phyloP scores from a whole-genome alignment of 2,329 filamentous ascomycete genomes.

The Zalaria sp. region DNA sequence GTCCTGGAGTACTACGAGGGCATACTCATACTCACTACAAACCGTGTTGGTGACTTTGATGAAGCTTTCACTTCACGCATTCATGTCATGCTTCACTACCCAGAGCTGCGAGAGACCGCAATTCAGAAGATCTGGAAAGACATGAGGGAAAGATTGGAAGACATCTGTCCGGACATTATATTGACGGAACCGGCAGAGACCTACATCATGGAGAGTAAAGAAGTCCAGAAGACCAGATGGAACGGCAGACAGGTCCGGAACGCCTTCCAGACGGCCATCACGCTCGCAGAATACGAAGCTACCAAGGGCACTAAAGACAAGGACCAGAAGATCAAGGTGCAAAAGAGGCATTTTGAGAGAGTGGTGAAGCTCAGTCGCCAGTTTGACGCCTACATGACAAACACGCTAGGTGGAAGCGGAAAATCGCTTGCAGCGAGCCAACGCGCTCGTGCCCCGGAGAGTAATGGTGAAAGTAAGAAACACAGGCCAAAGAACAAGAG shows the following conservation, averaged over 20 bases:
- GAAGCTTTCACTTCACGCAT: conserved; percentile 21
- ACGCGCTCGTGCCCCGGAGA: too few species aligned
- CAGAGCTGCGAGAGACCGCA: neutral
- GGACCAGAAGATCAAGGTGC: too few species aligned
- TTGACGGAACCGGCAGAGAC: neutral
- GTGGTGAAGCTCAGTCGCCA: too few species aligned
- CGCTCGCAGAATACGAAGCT: conserved; percentile 16
- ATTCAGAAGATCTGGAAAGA: conserved; percentile 2
- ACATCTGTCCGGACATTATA: too few species aligned
- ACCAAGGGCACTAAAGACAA: too few species aligned
- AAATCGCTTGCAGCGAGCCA: too few species aligned
- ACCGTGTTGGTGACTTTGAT: conserved; percentile 22
- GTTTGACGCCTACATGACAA: too few species aligned
- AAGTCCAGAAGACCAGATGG: conserved; percentile 10
- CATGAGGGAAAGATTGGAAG: conserved; percentile 1
- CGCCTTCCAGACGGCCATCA: conserved; percentile 20
- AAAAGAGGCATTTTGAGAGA: too few species aligned
- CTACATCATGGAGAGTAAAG: conserved; percentile 1
- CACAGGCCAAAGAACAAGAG: too few species aligned
- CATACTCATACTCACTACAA: conserved; percentile 25
- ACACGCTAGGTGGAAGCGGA: too few species aligned
- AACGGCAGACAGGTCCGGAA: conserved; percentile 25
- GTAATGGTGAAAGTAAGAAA: too few species aligned
- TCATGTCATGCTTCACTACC: conserved; percentile 14
- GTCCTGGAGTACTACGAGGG: conserved; percentile 25